Conservation (phyloP, 129 eudicot species). For the Arctium minus region DNA sequence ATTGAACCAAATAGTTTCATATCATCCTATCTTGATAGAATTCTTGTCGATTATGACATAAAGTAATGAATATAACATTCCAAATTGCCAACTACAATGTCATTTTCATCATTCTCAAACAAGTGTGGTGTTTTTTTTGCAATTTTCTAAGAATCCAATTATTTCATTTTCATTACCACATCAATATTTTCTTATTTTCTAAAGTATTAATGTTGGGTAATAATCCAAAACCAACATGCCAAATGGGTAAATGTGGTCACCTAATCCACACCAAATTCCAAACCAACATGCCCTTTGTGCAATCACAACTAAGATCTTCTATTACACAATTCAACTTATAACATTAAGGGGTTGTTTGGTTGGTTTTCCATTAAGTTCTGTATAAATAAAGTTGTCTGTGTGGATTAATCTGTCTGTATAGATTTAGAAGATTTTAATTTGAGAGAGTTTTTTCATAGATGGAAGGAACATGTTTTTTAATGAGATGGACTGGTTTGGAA, state of each 20-base stretch:
- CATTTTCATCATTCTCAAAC: not conserved
- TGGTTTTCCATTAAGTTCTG: no score
- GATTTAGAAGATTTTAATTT: no score
- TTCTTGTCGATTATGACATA: not conserved
- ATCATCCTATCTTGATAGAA: not conserved
- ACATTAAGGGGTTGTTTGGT: not conserved
- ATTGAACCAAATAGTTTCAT: no score
- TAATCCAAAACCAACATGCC: constrained; percentile 17
- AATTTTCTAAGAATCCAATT: not conserved
- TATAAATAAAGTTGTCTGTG: no score
- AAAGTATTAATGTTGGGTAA: not conserved
- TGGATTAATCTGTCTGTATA: no score
- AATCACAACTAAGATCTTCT: constrained; percentile 17
- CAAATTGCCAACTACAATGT: not conserved
- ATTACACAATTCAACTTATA: not conserved
- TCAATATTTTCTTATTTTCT: not conserved
- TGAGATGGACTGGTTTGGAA: no score
- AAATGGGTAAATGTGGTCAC: constrained; percentile 5
- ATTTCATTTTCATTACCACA: not conserved
- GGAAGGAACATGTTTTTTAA: no score
- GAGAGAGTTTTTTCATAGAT: no score
- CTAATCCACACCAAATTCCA: constrained; percentile 22
- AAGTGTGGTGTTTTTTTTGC: not conserved
- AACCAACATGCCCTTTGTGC: constrained; percentile 15
- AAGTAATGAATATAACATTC: not conserved